Conservation (phyloP, 805 yeast genomes). For the Candida orba region DNA sequence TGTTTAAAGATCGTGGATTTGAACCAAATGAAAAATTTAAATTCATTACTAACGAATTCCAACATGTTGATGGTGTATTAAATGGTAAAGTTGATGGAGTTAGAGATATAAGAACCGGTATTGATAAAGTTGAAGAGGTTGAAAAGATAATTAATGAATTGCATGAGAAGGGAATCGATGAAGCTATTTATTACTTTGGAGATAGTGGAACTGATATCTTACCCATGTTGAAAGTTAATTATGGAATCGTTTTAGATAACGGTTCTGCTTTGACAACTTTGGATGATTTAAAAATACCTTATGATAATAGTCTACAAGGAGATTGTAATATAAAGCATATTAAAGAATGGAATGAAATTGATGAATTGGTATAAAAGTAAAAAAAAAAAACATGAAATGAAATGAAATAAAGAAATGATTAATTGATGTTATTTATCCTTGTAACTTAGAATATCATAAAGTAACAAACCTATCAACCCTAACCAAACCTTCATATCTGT, state of each 20-base stretch:
- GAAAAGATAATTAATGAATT: slow-evolving; percentile 16
- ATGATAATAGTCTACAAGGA: slow-evolving; percentile 13
- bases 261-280: slow-evolving; percentile 28
- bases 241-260: slow-evolving; percentile 39
- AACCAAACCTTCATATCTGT: slow-evolving; percentile 61
- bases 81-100: slow-evolving; percentile 22
- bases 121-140: slow-evolving; percentile 37
- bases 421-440: too few relatives aligned
- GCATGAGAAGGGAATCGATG: slow-evolving; percentile 11
- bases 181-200: slow-evolving; percentile 42
- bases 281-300: slow-evolving; percentile 18
- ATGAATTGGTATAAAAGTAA: slow-evolving; percentile 5
- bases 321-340: slow-evolving; percentile 14
- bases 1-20: slow-evolving; percentile 20
- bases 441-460: slow-evolving; percentile 21
- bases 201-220: slow-evolving; percentile 57
- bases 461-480: slow-evolving; percentile 44
- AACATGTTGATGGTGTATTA: slow-evolving; percentile 23
- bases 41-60: slow-evolving; percentile 47
- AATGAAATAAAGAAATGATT: too few relatives aligned
- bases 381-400: not conserved
- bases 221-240: slow-evolving; percentile 38
- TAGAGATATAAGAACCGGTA: slow-evolving; percentile 41
- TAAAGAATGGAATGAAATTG: slow-evolving; percentile 17
- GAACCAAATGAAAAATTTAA: slow-evolving; percentile 16